These are phyloP conservation scores for Elsinoe ampelina DNA, from an alignment of 2,329 filamentous ascomycete genomes.

Conservation along the genomic window DNA sequence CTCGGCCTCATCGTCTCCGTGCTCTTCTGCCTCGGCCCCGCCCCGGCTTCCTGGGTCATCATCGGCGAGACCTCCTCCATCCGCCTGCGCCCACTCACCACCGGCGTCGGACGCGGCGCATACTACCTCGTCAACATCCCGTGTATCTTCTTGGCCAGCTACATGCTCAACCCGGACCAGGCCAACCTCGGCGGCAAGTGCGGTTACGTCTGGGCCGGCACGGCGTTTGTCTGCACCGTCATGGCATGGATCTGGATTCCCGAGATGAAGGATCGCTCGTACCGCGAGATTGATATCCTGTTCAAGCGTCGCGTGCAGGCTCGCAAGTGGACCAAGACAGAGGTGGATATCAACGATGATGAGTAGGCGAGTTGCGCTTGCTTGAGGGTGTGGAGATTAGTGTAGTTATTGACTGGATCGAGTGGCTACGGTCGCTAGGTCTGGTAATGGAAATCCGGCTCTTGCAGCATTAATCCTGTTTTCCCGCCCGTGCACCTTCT, in stretches of 20 bases:
- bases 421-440: too few species aligned
- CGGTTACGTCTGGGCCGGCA: conserved; percentile 52
- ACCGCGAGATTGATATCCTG: conserved; percentile 54
- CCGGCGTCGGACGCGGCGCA: conserved; percentile 52
- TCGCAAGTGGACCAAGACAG: conserved; percentile 47
- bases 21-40: conserved; percentile 39
- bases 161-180: conserved; percentile 22
- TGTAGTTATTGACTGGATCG: too few species aligned
- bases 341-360: conserved; percentile 51
- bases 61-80: conserved; percentile 59
- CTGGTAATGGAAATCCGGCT: too few species aligned
- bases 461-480: too few species aligned
- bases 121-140: conserved; percentile 60
- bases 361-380: conserved; percentile 39
- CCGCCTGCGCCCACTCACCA: conserved; percentile 55
- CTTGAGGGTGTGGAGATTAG: too few species aligned
- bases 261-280: conserved; percentile 50
- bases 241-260: conserved; percentile 40
- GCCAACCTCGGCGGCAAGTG: conserved; percentile 42
- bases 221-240: conserved; percentile 47
- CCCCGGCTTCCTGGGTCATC: conserved; percentile 57
- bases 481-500: too few species aligned
- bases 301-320: conserved; percentile 47
- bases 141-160: conserved; percentile 33
- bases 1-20: conserved; percentile 46